These are phyloP conservation scores for Beauveria scarabaeidicola DNA, from an alignment of 2,329 filamentous ascomycete species.

Conservation along the genomic window DNA sequence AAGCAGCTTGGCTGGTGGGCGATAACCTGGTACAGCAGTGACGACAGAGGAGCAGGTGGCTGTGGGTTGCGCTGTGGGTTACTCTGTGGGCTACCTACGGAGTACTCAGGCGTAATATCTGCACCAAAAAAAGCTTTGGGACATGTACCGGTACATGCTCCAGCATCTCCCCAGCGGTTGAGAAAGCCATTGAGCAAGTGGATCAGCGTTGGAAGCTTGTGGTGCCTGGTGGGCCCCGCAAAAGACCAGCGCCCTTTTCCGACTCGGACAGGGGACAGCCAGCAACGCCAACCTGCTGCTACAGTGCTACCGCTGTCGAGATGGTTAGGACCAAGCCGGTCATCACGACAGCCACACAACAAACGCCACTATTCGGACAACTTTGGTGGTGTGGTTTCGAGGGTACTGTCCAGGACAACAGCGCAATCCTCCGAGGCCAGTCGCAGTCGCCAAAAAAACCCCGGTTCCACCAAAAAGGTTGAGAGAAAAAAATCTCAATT, in stretches of 20 bases:
- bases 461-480: constrained; percentile 4
- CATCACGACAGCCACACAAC: too few species aligned
- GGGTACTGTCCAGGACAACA: neutral
- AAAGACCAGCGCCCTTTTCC: constrained; percentile 3
- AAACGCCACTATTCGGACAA: too few species aligned
- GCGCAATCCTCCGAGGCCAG: neutral
- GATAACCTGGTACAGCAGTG: neutral
- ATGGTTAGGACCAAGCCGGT: neutral
- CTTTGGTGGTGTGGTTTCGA: too few species aligned
- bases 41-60: neutral
- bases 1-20: neutral
- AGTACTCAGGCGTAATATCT: neutral
- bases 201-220: constrained; percentile 6
- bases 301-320: neutral
- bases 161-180: constrained; percentile 12
- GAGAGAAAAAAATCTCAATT: neutral
- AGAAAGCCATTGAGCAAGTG: constrained; percentile 13
- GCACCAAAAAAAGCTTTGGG: constrained; percentile 13
- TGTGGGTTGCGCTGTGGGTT: neutral
- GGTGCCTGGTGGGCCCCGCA: neutral
- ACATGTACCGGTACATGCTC: constrained; percentile 13
- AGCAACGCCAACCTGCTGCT: neutral
- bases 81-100: neutral
- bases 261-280: neutral
- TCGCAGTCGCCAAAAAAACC: neutral